Base-by-base conservation (phyloP, 495 filamentous ascomycete genomes). In the Pyronema omphalodes region DNA sequence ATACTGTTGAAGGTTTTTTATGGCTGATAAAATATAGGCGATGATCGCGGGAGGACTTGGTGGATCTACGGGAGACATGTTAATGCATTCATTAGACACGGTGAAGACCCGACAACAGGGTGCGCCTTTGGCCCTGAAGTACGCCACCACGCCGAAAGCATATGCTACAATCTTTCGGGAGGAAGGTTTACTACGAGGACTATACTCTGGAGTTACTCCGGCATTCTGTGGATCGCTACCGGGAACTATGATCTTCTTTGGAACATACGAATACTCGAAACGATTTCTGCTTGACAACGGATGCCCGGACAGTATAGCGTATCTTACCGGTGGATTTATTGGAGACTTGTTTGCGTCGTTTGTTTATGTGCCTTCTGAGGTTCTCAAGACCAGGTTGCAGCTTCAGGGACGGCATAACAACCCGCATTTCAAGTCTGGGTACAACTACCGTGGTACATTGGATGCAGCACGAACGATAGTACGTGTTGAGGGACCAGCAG, bases 101-200 rank as follows among this genome's bases (percentile, higher is more conserved):
- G 91, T 98, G 52, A 98, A 98, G 70, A 98, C 91, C n/a, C 77
- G 91, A 51, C 91, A 96, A 68, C 91, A 98, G 71, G 91, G 91
- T 60, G 93, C 95, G 63, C 87, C 88, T 34, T 75, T 91, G 47
- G 91, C 89, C 14, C 83, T 89, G 1, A 89, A 84, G 68, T 96
- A 96, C 68, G 80, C 84, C 0, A 87, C 86, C 17, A 80, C 94
- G 69, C 81, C 82, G 18, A 80, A 82, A 18, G 88, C 89, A 5
- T 98, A 96, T 70, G 73, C 80, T 60, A 94, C 82, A 0, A 98
- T 98, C 57, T 84, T 84, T 63, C 78, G 88, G 37, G 86, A 96
- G 66, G 91, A 98, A 69, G 91, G 91, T 8, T 69, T 96, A 36
- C 68, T 78, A 18, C 78, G 86, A 54, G 91, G 91, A 9, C 73